Evolutionary conservation across 2,329 filamentous ascomycete species (phyloP).

Genomic region (Clarireedia monteithiana): DNA sequence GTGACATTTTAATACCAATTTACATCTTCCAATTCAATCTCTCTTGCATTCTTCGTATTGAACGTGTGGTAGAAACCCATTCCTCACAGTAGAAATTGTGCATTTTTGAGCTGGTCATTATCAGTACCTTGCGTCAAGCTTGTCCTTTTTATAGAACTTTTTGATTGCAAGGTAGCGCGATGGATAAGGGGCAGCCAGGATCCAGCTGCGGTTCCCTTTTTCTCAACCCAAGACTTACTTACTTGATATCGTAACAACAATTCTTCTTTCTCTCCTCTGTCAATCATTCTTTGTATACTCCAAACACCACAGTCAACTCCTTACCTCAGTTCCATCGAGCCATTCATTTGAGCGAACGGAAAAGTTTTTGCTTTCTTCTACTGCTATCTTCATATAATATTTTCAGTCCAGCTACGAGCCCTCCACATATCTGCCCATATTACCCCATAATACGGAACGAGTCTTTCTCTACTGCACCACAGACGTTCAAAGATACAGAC

Average conservation of each 20-base stretch:
- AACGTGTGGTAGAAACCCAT: slow-evolving; percentile 12
- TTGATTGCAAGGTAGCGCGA: slow-evolving; percentile 21
- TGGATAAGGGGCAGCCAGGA: slow-evolving; percentile 19
- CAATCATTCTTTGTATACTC: slow-evolving; percentile 23
- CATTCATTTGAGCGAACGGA: slow-evolving; percentile 23
- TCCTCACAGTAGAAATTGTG: slow-evolving; percentile 21
- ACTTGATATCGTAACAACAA: slow-evolving; percentile 6
- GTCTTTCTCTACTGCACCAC: slow-evolving; percentile 16
- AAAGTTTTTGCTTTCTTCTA: slow-evolving; percentile 5
- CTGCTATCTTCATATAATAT: slow-evolving; percentile 2
- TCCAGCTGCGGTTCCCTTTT: slow-evolving; percentile 8
- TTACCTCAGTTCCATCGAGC: slow-evolving; percentile 14
- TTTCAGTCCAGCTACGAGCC: not conserved
- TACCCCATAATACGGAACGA: slow-evolving; percentile 10
- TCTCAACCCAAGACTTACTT: not conserved
- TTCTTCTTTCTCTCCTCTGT: slow-evolving; percentile 9
- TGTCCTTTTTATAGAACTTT: slow-evolving; percentile 27
- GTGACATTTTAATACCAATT: not conserved
- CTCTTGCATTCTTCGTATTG: slow-evolving; percentile 21
- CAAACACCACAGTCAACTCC: slow-evolving; percentile 6
- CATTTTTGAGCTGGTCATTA: slow-evolving; percentile 14
- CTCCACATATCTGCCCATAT: slow-evolving; percentile 1
- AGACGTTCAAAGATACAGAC: slow-evolving; percentile 4
- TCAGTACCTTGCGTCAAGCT: slow-evolving; percentile 20
- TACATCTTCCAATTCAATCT: slow-evolving; percentile 13